Evolutionary conservation across 176 grass and related monocot species (phyloP).

Genomic region (Areca catechu): DNA sequence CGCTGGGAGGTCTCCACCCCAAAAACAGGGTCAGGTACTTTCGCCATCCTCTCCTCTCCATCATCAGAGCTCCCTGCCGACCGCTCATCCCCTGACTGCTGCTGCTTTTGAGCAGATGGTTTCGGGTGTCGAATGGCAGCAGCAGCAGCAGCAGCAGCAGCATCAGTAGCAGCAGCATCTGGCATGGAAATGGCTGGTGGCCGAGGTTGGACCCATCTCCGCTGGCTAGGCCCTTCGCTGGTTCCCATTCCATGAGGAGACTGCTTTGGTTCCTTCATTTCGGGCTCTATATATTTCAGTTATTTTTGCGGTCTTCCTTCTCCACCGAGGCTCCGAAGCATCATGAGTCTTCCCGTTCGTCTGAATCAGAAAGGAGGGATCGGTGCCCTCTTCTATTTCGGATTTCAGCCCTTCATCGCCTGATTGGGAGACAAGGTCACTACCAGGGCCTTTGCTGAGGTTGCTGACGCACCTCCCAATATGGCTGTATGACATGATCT

Average conservation of each 20-base stretch:
- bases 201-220: conserved; percentile 62
- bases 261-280: conserved; percentile 30
- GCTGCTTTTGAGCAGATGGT: conserved; percentile 30
- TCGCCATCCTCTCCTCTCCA: conserved; percentile 1
- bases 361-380: conserved; percentile 22
- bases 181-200: conserved; percentile 40
- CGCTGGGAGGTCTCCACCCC: conserved; percentile 14
- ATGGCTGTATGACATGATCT: conserved; percentile 21
- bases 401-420: conserved; percentile 31
- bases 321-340: conserved; percentile 25
- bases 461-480: conserved; percentile 41
- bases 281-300: conserved; percentile 19
- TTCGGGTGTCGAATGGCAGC: conserved; percentile 61
- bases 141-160: too few relatives aligned
- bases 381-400: conserved; percentile 14
- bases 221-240: conserved; percentile 30
- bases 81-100: conserved; percentile 13
- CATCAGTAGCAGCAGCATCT: conserved; percentile 40
- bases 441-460: conserved; percentile 35
- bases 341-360: conserved; percentile 14
- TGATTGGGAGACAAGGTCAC: conserved; percentile 26
- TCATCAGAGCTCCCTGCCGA: conserved; percentile 6
- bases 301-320: conserved; percentile 20
- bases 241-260: conserved; percentile 7
- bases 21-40: conserved; percentile 12